Base-by-base conservation (phyloP, 2,329 filamentous ascomycete genomes). In the Alternaria hordeiaustralica region DNA sequence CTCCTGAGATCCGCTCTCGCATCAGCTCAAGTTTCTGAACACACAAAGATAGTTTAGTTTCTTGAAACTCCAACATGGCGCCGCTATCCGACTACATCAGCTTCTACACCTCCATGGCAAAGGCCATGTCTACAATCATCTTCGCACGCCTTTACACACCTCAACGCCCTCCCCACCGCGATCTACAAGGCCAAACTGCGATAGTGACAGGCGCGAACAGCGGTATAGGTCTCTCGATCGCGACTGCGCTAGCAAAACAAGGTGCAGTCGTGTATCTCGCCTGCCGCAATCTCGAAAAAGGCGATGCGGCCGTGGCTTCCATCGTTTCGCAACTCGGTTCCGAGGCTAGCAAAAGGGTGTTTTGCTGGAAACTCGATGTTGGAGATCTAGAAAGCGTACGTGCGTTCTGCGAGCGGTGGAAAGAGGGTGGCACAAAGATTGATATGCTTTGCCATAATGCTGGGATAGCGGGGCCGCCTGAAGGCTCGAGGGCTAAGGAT, bases 191-290 rank as follows among this genome's bases (percentile, higher is more conserved):
- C 12, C 83, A 83, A 66, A 84, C 81, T 1, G 80, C 86, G 4
- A 74, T 87, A 9, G 70, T 86, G 15, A 86, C 85, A 7, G 85
- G 85, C 21, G 83, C 83, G 10, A 87, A 84, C 45, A 80, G 82
- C 2, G 85, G 85, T 5, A 73, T 87, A 13, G 85, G 85, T 0
- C 79, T 84, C 2, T 67, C 55, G 12, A 69, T 71, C 11, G 69
- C 68, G 3, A 54, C 59, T 5, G 33, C 63, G 15, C 55, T 68
- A 12, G 61, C 68, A 13, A 62, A 50, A 13, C 66, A 70, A 51
- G 66, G 64, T 20, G 67, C 68, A 9, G 60, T 56, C 8, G 68
- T 70, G 1, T 58, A 61, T 33, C 62, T 70, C 0, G 66, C 67
- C 15, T 71, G 66, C 21, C 69, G 69, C n/a, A 69, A 62, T 21